Evolutionary conservation across 495 filamentous ascomycete species (phyloP), one percentile per base, ranked within the genome.

Genomic region (Evernia prunastri): DNA sequence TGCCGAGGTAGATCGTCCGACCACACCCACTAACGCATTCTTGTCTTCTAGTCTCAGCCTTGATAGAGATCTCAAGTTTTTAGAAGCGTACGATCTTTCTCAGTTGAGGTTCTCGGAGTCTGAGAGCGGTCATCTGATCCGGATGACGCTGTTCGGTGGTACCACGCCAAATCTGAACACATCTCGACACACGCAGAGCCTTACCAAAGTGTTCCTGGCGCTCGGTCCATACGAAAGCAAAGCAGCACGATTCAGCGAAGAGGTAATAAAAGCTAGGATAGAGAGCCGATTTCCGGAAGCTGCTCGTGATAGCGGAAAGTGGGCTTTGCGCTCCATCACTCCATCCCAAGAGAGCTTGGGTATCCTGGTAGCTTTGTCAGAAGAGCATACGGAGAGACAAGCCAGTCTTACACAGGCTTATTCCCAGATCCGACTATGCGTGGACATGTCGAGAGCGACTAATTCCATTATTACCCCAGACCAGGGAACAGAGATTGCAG

Each of bases 261-360:
- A 98, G 66, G 80, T 96, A 31, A 82, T 84, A 29, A 93, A 90
- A 73, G 93, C 93, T 13, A 85, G 86, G 63, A 87, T 96, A 59
- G 93, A 96, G 73, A 88, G 86, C 11, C 82, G 94, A 43, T 93
- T 91, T 69, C 74, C 89, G 3, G 90, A 96, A 68, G 73, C 76
- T 31, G 88, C 94, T 78, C 82, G 91, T 61, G 89, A 96, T 74
- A 83, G 85, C 56, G 80, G 84, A 33, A 86, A 86, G 67, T 96
- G 91, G 91, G 85, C 88, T 31, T 77, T 95, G 15, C 83, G 90
- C 29, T 87, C 83, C 27, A 81, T 87, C 51, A 79, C 78, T 56
- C 79, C 83, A 63, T 74, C 79, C 4, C 78, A 83, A 36, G 86
- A 80, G 56, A 84, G 81, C 61, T 74, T 93, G 25, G 84, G 81